Evolutionary conservation across 257 asterid genomes (phyloP), one percentile per base, ranked within the genome.

Genomic region (Solanum phureja): DNA sequence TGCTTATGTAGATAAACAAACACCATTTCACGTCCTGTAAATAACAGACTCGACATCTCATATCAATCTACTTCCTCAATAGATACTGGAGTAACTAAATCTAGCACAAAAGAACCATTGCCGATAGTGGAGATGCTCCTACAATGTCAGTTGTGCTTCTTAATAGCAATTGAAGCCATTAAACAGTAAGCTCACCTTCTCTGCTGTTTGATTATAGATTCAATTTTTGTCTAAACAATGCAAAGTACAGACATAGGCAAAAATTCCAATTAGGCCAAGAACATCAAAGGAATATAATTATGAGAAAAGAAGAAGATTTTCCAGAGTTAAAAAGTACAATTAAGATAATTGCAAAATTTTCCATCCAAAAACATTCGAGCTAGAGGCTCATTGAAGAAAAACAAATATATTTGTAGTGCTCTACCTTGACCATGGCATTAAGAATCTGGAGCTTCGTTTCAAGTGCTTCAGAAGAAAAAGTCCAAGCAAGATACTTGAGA

Each of bases 391-490:
- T 82, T 19, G 42, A 82, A 24, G 76, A 42, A 86, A 85, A 88
- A 77, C 79, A 83, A 62, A 87, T 84, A 35, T 29, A 85, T 60
- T 82, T 33, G 19, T 21, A 46, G 35, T 40, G 52, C 87, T 87
- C 76, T 93, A 96, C 99, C 99, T 96, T 96, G 90, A 93, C 89
- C 83, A 93, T 91, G 83, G 97, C 94, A 94, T 91, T 96, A 90
- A 96, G 90, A 88, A 96, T 95, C 98, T 96, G 99, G 85, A 95
- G 96, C 95, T 95, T 96, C 84, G 98, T 90, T 89, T 93, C 98
- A 88, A 87, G 91, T n/a, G 95, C 94, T 92, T 96, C 99, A 85
- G 89, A 87, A 87, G 91, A 89, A 92, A 94, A 96, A 90, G 96
- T 91, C 88, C 90, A 88, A 19, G 98, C 98, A 89, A 96, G 95